These are phyloP conservation scores for Ulota crispa DNA, from an alignment of 225 moss, liverwort and hornwort species.

Conservation along the genomic window DNA sequence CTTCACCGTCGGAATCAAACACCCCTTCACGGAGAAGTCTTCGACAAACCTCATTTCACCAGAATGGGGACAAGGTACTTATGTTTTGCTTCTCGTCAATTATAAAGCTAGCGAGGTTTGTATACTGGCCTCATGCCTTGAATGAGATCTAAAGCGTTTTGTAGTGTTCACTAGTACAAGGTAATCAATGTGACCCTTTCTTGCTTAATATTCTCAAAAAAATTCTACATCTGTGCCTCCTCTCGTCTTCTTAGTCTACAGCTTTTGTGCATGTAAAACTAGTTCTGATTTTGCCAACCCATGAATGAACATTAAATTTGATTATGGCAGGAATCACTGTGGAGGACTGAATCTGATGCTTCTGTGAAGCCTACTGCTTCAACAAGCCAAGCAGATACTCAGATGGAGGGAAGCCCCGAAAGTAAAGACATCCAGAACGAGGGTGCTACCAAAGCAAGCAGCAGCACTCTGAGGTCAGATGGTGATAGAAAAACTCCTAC, in stretches of 20 bases:
- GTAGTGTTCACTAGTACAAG: not conserved
- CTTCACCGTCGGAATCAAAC: conserved; percentile 66
- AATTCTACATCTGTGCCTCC: conserved; percentile 9
- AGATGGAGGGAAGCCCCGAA: conserved; percentile 67
- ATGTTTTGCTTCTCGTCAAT: conserved; percentile 10
- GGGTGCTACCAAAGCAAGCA: conserved; percentile 61
- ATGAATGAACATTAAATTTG: conserved; percentile 9
- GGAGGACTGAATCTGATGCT: conserved; percentile 78
- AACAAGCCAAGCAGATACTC: conserved; percentile 64
- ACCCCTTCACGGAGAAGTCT: conserved; percentile 80
- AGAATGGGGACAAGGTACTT: conserved; percentile 91
- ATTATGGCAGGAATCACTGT: conserved; percentile 57
- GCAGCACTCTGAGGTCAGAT: conserved; percentile 54
- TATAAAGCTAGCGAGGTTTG: conserved; percentile 13
- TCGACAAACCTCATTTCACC: conserved; percentile 59
- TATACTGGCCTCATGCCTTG: not conserved
- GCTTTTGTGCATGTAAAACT: not conserved
- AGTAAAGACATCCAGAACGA: conserved; percentile 70
- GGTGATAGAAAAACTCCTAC: conserved; percentile 48
- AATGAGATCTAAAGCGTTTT: not conserved
- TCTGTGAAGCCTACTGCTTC: conserved; percentile 73
- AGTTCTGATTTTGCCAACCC: conserved; percentile 2
- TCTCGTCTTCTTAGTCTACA: conserved; percentile 12
- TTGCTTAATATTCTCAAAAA: not conserved
- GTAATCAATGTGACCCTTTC: conserved; percentile 7